These are phyloP conservation scores for Tricholoma sp. DNA, from an alignment of 768 basidiomycete species.

Conservation along the genomic window DNA sequence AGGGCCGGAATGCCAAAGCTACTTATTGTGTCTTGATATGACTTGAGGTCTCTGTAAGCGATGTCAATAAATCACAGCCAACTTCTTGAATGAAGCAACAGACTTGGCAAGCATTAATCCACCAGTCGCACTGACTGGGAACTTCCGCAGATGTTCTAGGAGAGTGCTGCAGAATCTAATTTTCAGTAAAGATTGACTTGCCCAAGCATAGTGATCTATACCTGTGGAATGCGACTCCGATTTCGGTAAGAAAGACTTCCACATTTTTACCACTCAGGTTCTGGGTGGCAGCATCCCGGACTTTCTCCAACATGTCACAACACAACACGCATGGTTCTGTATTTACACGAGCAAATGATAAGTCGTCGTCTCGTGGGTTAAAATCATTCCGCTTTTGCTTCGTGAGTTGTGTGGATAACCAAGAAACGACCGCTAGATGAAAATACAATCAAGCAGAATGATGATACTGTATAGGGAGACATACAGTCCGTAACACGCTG, in stretches of 20 bases:
- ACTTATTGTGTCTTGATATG: conserved; percentile 87
- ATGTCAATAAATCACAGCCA: background rate
- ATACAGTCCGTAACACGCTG: conserved; percentile 81
- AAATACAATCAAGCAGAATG: background rate
- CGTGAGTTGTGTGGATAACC: conserved; percentile 69
- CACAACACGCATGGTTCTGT: conserved; percentile 89
- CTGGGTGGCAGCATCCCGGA: conserved; percentile 69
- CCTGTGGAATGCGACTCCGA: conserved; percentile 95
- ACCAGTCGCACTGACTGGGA: conserved; percentile 94
- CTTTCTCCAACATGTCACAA: conserved; percentile 80
- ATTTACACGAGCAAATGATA: conserved; percentile 90
- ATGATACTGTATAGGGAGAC: conserved; percentile 16
- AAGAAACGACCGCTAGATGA: conserved; percentile 59
- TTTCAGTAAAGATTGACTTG: background rate
- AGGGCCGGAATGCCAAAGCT: conserved; percentile 82
- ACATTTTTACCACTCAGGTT: conserved; percentile 89
- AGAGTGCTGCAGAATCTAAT: conserved; percentile 52
- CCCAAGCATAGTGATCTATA: conserved; percentile 16
- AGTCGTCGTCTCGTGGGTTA: conserved; percentile 93
- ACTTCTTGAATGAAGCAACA: conserved; percentile 18
- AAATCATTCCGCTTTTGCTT: conserved; percentile 97
- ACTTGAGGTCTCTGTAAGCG: conserved; percentile 78
- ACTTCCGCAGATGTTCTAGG: conserved; percentile 92
- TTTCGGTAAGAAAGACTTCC: conserved; percentile 88
- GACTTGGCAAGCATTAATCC: conserved; percentile 98